Conservation (phyloP, 176 grass and related monocot genomes). For the Stipa capillata region DNA sequence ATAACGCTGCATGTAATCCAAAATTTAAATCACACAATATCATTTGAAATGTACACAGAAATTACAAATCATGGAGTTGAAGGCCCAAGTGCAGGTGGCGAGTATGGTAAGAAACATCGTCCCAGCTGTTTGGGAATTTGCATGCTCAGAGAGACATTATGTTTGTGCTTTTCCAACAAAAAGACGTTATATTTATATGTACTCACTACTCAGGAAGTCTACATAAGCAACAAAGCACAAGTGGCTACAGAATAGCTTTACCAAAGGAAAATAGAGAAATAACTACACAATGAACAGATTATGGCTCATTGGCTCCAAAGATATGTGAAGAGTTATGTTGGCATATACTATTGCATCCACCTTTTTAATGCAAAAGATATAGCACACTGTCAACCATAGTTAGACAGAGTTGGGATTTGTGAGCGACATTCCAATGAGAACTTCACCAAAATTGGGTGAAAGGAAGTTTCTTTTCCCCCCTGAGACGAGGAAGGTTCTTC, state of each 20-base stretch:
- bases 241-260: background rate
- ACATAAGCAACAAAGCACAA: background rate
- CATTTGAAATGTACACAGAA: background rate
- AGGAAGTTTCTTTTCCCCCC: background rate
- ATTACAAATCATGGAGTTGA: background rate
- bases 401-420: background rate
- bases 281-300: background rate
- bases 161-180: background rate
- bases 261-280: background rate
- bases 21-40: slow-evolving; percentile 4
- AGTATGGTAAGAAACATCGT: background rate
- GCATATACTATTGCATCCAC: background rate
- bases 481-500: background rate
- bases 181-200: background rate
- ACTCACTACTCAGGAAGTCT: background rate
- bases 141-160: background rate
- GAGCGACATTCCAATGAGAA: background rate
- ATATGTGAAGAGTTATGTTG: background rate
- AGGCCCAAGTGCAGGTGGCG: background rate
- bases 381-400: background rate
- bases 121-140: background rate
- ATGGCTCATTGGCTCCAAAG: background rate
- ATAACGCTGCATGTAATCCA: slow-evolving; percentile 39
- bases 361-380: background rate
- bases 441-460: background rate